phyloP scores from a whole-genome alignment of 2,329 filamentous ascomycete genomes.

The Cladobotryum mycophilum region DNA sequence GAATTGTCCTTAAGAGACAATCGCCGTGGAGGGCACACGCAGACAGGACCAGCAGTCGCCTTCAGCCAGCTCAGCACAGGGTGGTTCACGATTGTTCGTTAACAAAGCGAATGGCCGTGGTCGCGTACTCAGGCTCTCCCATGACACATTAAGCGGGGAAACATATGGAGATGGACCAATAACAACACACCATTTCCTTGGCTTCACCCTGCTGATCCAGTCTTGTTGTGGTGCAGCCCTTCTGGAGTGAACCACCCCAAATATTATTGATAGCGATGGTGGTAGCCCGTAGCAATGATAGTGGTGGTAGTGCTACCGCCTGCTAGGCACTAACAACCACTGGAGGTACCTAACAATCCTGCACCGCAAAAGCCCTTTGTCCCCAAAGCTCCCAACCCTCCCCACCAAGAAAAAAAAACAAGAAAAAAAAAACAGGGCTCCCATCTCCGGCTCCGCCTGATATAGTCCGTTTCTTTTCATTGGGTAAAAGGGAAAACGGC shows the following conservation, averaged over 20 bases:
- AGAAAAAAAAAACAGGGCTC: too few species aligned
- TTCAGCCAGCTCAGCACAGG: constrained; percentile 9
- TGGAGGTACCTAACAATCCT: too few species aligned
- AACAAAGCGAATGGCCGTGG: constrained; percentile 14
- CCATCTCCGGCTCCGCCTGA: too few species aligned
- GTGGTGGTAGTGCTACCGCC: too few species aligned
- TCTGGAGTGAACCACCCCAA: not conserved
- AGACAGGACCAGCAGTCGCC: constrained; percentile 4
- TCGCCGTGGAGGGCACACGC: constrained; percentile 8
- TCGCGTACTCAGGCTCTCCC: constrained; percentile 25
- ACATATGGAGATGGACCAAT: constrained; percentile 22
- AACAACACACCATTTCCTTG: constrained; percentile 16
- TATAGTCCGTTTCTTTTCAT: too few species aligned
- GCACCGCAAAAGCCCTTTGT: too few species aligned
- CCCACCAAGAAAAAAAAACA: too few species aligned
- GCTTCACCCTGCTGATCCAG: constrained; percentile 14
- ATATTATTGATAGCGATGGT: too few species aligned
- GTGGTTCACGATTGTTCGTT: constrained; percentile 13
- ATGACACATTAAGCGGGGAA: constrained; percentile 36
- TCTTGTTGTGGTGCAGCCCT: constrained; percentile 2
- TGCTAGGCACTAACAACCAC: too few species aligned
- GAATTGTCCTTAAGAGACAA: constrained; percentile 4
- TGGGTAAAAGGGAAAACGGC: too few species aligned
- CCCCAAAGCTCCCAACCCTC: too few species aligned
- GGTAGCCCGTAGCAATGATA: too few species aligned